Evolutionary conservation across 2,329 filamentous ascomycete species (phyloP).

Genomic region (Xylaria sp.): DNA sequence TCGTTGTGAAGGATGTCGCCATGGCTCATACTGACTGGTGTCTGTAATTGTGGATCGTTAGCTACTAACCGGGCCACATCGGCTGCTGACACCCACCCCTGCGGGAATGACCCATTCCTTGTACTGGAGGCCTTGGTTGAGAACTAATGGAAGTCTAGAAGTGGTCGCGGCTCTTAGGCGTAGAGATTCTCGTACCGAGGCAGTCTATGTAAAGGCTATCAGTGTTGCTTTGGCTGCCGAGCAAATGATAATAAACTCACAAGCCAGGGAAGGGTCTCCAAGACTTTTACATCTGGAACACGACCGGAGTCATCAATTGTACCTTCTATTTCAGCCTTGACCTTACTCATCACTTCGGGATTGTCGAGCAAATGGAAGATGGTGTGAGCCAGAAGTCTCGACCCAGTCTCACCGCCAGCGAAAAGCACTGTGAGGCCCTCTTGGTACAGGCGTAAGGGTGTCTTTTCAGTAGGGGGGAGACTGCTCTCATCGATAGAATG

Average conservation of each 20-base stretch:
- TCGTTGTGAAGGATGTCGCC: slow-evolving; percentile 9
- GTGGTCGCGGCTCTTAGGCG: slow-evolving; percentile 1
- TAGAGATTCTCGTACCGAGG: slow-evolving; percentile 1
- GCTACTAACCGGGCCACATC: background rate
- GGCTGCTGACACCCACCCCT: background rate
- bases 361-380: slow-evolving; percentile 4
- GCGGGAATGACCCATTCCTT: slow-evolving; percentile 6
- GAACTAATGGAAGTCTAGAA: background rate
- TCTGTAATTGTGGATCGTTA: background rate
- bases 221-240: background rate
- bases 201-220: background rate
- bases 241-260: background rate
- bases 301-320: background rate
- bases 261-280: background rate
- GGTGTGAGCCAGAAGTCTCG: slow-evolving; percentile 2
- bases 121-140: background rate
- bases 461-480: slow-evolving; percentile 1
- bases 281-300: background rate
- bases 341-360: background rate
- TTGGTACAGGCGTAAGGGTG: background rate
- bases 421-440: slow-evolving; percentile 1
- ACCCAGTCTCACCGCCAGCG: background rate
- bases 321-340: background rate
- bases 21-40: slow-evolving; percentile 1
- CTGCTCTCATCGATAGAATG: slow-evolving; percentile 5